Percentiles rank a stretch among this genome's conserved stretches.
Evolutionary conservation across 75 land plant species (phyloP).

Genomic region (Gnetum montanum): DNA sequence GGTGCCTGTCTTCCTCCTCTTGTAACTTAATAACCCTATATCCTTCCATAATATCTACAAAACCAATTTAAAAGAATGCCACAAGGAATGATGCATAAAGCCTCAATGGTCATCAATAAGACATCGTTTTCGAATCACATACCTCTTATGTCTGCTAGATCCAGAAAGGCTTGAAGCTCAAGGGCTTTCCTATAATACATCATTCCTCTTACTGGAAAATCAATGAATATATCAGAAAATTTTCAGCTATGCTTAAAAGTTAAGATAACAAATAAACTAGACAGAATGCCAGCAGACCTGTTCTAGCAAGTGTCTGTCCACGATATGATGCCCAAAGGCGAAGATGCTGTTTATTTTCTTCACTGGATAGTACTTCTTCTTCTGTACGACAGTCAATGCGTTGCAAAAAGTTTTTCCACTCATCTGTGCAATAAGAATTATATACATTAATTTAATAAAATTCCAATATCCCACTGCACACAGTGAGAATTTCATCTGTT

Average conservation of each 20-base stretch:
- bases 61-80: not conserved
- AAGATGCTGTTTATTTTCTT: slow-evolving; percentile 27
- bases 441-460: too few species aligned
- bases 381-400: slow-evolving; percentile 13
- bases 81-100: not conserved
- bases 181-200: slow-evolving; percentile 93
- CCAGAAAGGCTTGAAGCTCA: slow-evolving; percentile 93
- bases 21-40: not conserved
- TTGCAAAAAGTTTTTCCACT: slow-evolving; percentile 54
- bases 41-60: slow-evolving; percentile 1
- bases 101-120: not conserved
- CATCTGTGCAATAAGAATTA: slow-evolving; percentile 38
- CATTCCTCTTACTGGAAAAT: slow-evolving; percentile 85
- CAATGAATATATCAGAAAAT: not conserved
- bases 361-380: slow-evolving; percentile 9
- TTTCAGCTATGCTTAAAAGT: not conserved
- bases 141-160: slow-evolving; percentile 75
- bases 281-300: slow-evolving; percentile 69
- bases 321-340: slow-evolving; percentile 92
- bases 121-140: not conserved
- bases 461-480: too few species aligned
- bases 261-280: not conserved
- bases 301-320: slow-evolving; percentile 88
- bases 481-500: too few species aligned
- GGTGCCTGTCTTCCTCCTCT: slow-evolving; percentile 10